Percentiles rank a stretch among this genome's conserved stretches.
These are phyloP conservation scores for Candida lessepsii DNA, from an alignment of 805 yeast species.

Conservation along the genomic window DNA sequence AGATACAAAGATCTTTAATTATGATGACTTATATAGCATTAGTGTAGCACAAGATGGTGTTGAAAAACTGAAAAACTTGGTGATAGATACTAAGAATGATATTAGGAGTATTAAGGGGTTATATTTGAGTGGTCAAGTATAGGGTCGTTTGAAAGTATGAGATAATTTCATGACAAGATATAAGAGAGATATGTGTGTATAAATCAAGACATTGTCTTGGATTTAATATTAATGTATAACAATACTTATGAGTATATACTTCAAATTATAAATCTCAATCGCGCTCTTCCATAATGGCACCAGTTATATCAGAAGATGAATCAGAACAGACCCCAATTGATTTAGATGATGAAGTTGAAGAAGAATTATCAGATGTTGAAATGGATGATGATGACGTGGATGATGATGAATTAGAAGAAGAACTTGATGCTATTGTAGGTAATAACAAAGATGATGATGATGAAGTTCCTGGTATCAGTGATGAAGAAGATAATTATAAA, in stretches of 20 bases:
- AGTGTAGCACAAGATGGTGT: conserved; percentile 13
- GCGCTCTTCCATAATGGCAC: conserved; percentile 11
- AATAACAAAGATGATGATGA: conserved; percentile 17
- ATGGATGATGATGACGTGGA: conserved; percentile 18
- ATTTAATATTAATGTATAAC: no score
- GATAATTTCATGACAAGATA: no score
- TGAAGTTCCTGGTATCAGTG: conserved; percentile 21
- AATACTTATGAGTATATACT: no score
- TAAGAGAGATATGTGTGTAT: no score
- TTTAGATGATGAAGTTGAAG: conserved; percentile 13
- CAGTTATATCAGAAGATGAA: conserved; percentile 14
- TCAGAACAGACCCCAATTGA: conserved; percentile 8
- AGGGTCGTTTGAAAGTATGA: neutral
- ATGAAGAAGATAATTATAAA: conserved; percentile 30
- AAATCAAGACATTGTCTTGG: no score
- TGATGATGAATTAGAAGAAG: conserved; percentile 20
- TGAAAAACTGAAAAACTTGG: conserved; percentile 25
- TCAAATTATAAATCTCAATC: neutral
- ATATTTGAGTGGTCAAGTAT: conserved; percentile 42
- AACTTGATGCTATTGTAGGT: conserved; percentile 15
- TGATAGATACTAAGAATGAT: conserved; percentile 34
- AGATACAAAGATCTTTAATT: conserved; percentile 35
- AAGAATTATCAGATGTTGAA: conserved; percentile 12
- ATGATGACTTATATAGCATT: conserved; percentile 30
- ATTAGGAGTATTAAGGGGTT: conserved; percentile 44